Conservation (phyloP, 192 early-diverging fungal species). For the Mortierella alpina region DNA sequence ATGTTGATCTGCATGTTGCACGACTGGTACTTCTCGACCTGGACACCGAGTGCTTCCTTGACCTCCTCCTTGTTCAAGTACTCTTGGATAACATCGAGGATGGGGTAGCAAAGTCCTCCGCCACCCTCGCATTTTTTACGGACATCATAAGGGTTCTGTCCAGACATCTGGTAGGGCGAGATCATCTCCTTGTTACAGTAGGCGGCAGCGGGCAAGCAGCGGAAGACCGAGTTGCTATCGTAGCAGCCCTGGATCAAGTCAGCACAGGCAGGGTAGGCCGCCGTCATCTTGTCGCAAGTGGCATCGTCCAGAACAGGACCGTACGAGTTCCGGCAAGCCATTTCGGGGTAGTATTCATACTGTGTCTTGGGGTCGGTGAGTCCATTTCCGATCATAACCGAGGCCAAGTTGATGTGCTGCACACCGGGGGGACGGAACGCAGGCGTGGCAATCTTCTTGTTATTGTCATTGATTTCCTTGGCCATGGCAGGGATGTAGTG, state of each 20-base stretch:
- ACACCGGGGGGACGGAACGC: constrained; percentile 48
- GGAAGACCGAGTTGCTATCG: constrained; percentile 77
- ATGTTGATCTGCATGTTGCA: constrained; percentile 89
- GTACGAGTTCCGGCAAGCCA: constrained; percentile 79
- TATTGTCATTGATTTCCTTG: constrained; percentile 80
- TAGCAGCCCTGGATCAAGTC: constrained; percentile 86
- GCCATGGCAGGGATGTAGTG: constrained; percentile 96
- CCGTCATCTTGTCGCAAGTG: constrained; percentile 82
- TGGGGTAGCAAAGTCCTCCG: constrained; percentile 88
- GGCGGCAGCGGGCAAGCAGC: constrained; percentile 83
- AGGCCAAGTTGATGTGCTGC: constrained; percentile 73
- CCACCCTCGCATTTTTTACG: constrained; percentile 83
- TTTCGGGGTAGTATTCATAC: constrained; percentile 87
- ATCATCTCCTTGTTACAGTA: constrained; percentile 92
- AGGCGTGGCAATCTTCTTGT: constrained; percentile 65
- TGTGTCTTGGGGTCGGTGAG: constrained; percentile 89
- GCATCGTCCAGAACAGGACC: constrained; percentile 79
- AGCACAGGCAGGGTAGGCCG: constrained; percentile 78
- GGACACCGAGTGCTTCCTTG: constrained; percentile 80
- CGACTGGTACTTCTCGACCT: constrained; percentile 70
- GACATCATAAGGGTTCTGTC: constrained; percentile 95
- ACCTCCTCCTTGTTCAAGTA: constrained; percentile 86
- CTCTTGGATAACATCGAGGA: constrained; percentile 80
- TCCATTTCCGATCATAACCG: constrained; percentile 92
- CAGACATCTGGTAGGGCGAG: constrained; percentile 80